Evolutionary conservation across 345 rosid genomes (phyloP), one percentile per base, ranked within the genome.

Genomic region (Barbarea vulgaris): DNA sequence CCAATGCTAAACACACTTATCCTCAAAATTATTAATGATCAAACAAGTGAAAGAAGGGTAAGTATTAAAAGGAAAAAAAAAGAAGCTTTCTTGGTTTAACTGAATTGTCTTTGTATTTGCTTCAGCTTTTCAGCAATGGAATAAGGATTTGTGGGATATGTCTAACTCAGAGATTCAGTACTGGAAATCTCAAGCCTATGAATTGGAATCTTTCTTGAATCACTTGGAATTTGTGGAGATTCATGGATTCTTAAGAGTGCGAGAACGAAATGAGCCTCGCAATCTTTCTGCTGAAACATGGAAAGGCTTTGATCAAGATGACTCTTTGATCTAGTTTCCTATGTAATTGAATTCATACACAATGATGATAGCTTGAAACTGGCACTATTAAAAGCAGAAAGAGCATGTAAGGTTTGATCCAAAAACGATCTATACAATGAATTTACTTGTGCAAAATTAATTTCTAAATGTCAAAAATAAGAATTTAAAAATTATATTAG

Each of bases 271-370:
- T 85, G 77, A 88, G 92, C 72, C 83, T 88, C 4, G 85, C 88
- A 4, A 89, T 85, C 79, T 91, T 91, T 53, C 74, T 93, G 74
- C 87, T 93, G 63, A 89, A 84, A 86, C 88, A 91, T 78, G 93
- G 91, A 12, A 87, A 85, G 81, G 84, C 85, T 62, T 84, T 93
- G 83, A 85, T 86, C 72, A 88, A 87, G 72, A 91, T 91, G 87
- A 86, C 86, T 8, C 82, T 89, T 41, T 68, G 80, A 69, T 79
- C 88, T 0, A 84, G 88, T 47, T 83, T 83, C 86, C 80, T 81
- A 37, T 76, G 70, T 53, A 83, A n/a, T n/a, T n/a, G n/a, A n/a
- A n/a, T n/a, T n/a, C n/a, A n/a, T n/a, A n/a, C n/a, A n/a, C n/a
- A n/a, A n/a, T n/a, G n/a, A n/a, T n/a, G n/a, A n/a, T n/a, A n/a